These are phyloP conservation scores for Penicillium glabrum DNA, from an alignment of 2,329 filamentous ascomycete species.

Conservation along the genomic window DNA sequence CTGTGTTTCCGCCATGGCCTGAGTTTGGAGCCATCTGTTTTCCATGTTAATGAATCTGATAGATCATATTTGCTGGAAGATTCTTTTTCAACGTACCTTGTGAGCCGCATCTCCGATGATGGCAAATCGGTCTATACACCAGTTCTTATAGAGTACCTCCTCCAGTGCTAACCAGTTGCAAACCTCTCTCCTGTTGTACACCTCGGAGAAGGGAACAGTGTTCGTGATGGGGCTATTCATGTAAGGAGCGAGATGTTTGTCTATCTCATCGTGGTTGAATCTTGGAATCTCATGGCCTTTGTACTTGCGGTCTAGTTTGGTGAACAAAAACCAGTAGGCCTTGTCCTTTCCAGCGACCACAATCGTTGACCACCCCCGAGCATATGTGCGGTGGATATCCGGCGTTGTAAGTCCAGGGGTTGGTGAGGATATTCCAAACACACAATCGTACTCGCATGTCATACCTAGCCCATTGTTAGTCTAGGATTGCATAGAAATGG, in stretches of 20 bases:
- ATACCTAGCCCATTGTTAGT: not conserved
- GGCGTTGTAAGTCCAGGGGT: conserved; percentile 2
- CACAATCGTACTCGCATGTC: conserved; percentile 9
- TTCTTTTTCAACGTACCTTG: not conserved
- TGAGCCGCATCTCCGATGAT: not conserved
- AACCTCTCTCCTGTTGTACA: not conserved
- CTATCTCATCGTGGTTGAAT: not conserved
- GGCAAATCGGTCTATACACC: not conserved
- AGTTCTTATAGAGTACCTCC: not conserved
- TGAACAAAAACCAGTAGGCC: conserved; percentile 13
- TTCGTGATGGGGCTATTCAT: not conserved
- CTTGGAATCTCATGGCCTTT: not conserved
- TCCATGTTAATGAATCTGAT: not conserved
- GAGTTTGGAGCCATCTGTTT: conserved; percentile 15
- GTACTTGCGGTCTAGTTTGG: conserved; percentile 2
- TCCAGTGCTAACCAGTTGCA: not conserved
- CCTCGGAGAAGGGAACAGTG: not conserved
- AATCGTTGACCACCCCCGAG: not conserved
- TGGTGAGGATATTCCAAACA: conserved; percentile 12
- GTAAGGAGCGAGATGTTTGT: not conserved
- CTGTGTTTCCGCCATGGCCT: conserved; percentile 13
- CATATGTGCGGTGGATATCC: conserved; percentile 3
- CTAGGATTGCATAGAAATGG: too few relatives aligned
- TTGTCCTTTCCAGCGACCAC: conserved; percentile 5
- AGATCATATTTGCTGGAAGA: not conserved